A percentile compares a stretch with the other conserved stretches of the same genome.
These are phyloP conservation scores for Cryptococcus amylolentus DNA, from an alignment of 1,284 basidiomycete genomes.

Conservation along the genomic window DNA sequence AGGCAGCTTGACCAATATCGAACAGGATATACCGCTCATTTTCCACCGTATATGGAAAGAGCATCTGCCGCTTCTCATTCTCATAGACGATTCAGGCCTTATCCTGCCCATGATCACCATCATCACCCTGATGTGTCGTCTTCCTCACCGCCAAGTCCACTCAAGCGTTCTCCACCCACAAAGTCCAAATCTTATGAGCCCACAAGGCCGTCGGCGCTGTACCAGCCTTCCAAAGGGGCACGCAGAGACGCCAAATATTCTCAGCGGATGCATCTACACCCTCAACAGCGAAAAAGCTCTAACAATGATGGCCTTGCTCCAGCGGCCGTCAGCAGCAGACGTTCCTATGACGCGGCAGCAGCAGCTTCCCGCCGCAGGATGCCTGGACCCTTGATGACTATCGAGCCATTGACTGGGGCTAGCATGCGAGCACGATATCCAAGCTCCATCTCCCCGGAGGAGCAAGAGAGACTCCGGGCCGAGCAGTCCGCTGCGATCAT, in stretches of 20 bases:
- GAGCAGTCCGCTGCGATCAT: conserved; percentile 13
- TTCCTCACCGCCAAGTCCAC: no score
- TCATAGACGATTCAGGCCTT: no score
- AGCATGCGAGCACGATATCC: neutral
- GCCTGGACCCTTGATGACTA: neutral
- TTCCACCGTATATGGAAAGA: no score
- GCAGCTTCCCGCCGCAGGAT: no score
- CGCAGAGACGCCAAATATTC: conserved; percentile 32
- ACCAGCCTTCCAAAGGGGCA: conserved; percentile 32
- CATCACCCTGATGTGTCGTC: no score
- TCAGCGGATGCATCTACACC: conserved; percentile 1
- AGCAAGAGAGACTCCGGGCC: conserved; percentile 5
- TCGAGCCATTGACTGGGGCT: neutral
- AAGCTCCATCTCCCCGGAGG: neutral
- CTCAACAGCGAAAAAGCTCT: neutral
- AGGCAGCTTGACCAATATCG: no score
- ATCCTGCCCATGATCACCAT: no score
- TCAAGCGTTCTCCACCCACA: no score
- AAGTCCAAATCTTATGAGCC: neutral
- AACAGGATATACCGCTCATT: no score
- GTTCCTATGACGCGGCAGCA: neutral
- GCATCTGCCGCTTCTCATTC: no score
- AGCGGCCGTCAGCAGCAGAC: neutral
- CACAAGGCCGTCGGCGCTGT: conserved; percentile 4
- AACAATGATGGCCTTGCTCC: no score